Evolutionary conservation across 805 yeast species (phyloP), one percentile per base, ranked within the genome.

Genomic region (Metschnikowia vanudenii): DNA sequence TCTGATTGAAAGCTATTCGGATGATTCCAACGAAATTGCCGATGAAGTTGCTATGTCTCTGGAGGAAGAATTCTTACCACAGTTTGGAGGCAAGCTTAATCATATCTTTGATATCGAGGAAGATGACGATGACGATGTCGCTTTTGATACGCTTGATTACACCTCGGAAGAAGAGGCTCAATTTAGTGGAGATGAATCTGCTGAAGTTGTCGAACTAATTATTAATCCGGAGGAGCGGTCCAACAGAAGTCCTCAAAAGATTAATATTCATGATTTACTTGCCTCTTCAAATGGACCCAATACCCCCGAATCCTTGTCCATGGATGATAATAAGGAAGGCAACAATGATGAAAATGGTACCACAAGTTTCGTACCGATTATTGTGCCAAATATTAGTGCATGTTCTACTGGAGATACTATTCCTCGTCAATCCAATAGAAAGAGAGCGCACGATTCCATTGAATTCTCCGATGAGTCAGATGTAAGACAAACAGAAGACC

Each of bases 71-170:
- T 8, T 3, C 26, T 32, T 29, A n/a, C 14, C 19, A 32, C 4
- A 32, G 19, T 16, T 9, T 4, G 19, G 19, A 16, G 19, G 35
- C 3, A 14, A 4, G 4, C 19, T 41, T 26, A 17, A 16, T 9
- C 16, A 16, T 41, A 31, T n/a, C 11, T 29, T 24, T 18, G 35
- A 34, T 14, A 8, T 31, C 10, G 43, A 24, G 16, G 35, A 26
- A n/a, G n/a, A n/a, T n/a, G n/a, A n/a, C n/a, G 39, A 41, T 11
- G 45, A 42, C 10, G 40, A 42, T 22, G 17, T 14, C 12, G 37
- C 29, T 14, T 37, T 36, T n/a, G 45, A 42, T 9, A 29, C 40
- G 2, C 30, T 37, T 12, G 45, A 37, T 14, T 30, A 19, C 16
- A 16, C 45, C 4, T 30, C 37, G 3, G 44, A 34, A 5, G 39